Evolutionary conservation across 352 stramenopile genomes (phyloP), one percentile per base, ranked within the genome.

Genomic region (Aphanomyces astaci): DNA sequence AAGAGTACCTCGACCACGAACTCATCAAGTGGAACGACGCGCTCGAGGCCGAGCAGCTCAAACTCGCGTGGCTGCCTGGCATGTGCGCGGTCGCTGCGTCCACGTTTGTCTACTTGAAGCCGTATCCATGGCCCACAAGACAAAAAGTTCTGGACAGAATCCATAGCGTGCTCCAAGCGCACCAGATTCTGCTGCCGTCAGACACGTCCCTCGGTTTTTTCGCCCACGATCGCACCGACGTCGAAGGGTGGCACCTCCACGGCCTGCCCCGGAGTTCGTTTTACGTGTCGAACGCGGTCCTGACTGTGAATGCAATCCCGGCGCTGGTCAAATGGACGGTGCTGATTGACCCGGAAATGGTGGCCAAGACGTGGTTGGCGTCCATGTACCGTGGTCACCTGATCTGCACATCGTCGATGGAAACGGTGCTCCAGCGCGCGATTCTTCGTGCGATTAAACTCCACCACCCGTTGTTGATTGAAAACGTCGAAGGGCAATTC

Each of bases 401-500:
- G 1, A 19, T 68, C 17, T 28, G 49, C 22, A 39, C 40, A 3
- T 15, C 49, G 4, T 9, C 43, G 1, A 59, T 59, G 11, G 62
- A 68, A 15, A 46, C n/a, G 13, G 49, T 17, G 22, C 3, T 68
- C 22, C 22, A 40, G 30, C 17, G 62, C 1, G 13, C 43, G 9
- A 68, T 40, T 22, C 40, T 39, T 24, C 62, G 62, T 15, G 43
- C 62, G 10, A 25, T 68, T 2, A 51, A 68, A 30, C 9, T 3
- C 2, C 5, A 59, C 11, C 19, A 25, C 39, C 43, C 40, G 22
- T 45, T 68, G 4, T 25, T 68, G 0, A 36, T 68, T 33, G 19
- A 43, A 40, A 31, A 48, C 46, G 36, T 68, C 22, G 62, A 68
- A 51, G 30, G 39, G 11, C 17, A 68, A 13, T 62, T 68, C 19